Base-by-base conservation (phyloP, 495 filamentous ascomycete species). In the Talaromyces liani region DNA sequence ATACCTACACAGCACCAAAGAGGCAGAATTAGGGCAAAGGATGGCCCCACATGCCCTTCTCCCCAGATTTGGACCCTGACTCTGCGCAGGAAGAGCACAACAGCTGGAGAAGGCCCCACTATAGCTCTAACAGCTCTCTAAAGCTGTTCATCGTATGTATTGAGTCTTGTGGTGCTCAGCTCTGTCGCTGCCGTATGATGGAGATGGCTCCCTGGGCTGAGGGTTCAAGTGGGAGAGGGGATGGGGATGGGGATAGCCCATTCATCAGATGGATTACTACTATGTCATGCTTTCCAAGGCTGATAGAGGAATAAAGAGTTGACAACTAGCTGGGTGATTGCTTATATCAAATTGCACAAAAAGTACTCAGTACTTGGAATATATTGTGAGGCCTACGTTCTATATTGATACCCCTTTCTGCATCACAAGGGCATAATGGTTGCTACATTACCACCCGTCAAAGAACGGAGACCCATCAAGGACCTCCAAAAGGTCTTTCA, bases 401-500 rank as follows among this genome's bases (percentile, higher is more conserved):
- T 49, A 49, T 49, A 22, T 49, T 22, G 5, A 6, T 20, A 20
- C 16, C 45, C 18, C 45, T 20, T 18, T 20, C 18, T 20, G 6
- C 45, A 9, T 49, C 45, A 31, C 29, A 54, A 7, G 2, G n/a
- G 27, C 53, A 31, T 3, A 25, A 60, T 34, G 31, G 57, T 9
- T 22, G 34, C 57, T 12, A 41, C 57, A 20, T 33, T 60, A 25
- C 67, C 66, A n/a, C 67, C 68, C 27, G 61, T 75, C 63, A 71
- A 70, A 41, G 64, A 68, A 62, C 67, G 73, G 56, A 63, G 64
- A 39, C 71, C 70, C 1, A 64, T 71, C 66, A 76, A 71, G 31
- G 75, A 79, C 69, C 68, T 75, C 18, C 71, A 73, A 59, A 75
- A 75, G 66, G 73, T 71, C 67, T 79, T 79, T 62, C 76, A 79